Base-by-base conservation (phyloP, 495 filamentous ascomycete species). In the Penicillium cosmopolitanum region DNA sequence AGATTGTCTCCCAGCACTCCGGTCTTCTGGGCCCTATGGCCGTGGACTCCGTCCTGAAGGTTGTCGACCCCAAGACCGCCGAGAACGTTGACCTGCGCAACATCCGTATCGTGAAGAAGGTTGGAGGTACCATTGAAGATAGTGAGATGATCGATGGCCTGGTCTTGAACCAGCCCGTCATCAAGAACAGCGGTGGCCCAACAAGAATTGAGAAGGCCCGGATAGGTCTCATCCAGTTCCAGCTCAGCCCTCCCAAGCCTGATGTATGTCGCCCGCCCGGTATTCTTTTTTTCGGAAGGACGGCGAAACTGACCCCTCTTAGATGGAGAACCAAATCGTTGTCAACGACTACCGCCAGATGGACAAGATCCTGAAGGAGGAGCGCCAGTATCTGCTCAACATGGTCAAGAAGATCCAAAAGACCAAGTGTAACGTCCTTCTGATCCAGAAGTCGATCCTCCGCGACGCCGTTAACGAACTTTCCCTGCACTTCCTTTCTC, bases 321-420 rank as follows among this genome's bases (percentile, higher is more conserved):
- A 95, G 89, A 98, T 98, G 95, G 95, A 98, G 76, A 98, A 98
- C 78, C 92, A 95, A 75, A 96, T 98, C 64, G 88, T 96, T 9
- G 95, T 98, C 50, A 98, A 98, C 75, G 95, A 98, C 81, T 98
- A 98, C 83, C 84, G 95, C 58, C 95, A 98, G 76, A 98, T 98
- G 95, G 95, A 98, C 77, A 98, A 97, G 83, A 98, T 98, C 64
- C 83, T 98, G 55, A 98, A 98, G 76, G 95, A 98, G 78, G 95
- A 98, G 80, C 91, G 96, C 58, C 92, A 93, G 58, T 98, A 98
- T 76, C 83, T 98, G 58, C 86, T 98, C 46, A 97, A 97, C 78
- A 92, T 98, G 86, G 92, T 93, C 69, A 98, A 98, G 86, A 98
- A 97, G 85, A 98, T 98, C 79, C 96, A 97, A 80, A 98, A 97